Base-by-base conservation (phyloP, 1,284 basidiomycete species). In the Apiotrichum mycotoxinovorans region DNA sequence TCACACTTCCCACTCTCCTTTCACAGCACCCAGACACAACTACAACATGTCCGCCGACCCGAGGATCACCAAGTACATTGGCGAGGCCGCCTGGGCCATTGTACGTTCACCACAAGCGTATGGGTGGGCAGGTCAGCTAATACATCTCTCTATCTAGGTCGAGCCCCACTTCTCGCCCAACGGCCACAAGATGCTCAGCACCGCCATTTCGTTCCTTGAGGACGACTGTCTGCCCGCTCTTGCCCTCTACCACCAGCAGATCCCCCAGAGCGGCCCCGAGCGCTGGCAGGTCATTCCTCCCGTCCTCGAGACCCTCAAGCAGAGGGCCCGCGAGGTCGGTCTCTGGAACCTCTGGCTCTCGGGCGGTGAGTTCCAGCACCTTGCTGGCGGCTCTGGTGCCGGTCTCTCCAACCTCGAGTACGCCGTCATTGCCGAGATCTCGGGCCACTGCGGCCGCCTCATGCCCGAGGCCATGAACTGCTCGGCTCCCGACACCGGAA, bases 271-370 rank as follows among this genome's bases (percentile, higher is more conserved):
- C 74, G 85, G 85, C 0, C 82, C 77, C 58, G 79, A 80, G 69
- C 84, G 95, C 60, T 98, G 94, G 94, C 84, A 87, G 78, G 85
- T 86, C 4, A 81, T 91, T 63, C 86, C 93, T 41, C 85, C 88
- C 3, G 79, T 95, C 58, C 80, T 95, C 58, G 87, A 87, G 68
- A 87, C 89, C 58, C 83, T 98, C 68, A 97, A 98, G 80, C 81
- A 73, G 60, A 92, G 89, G 76, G 95, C 95, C 4, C 88, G 87
- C 78, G 82, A 85, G 67, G 83, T 86, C 40, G 95, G 95, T 2
- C 82, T 98, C 46, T 98, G 95, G 95, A 98, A 98, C 75, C 82
- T 98, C 43, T 98, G 98, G 83, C 80, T 98, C 62, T 92, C 89
- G 82, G 93, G 91, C 78, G 82, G 85, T 47, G 93, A 96, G 75